phyloP scores from a whole-genome alignment of 768 basidiomycete species.

The Amanita fuliginea region DNA sequence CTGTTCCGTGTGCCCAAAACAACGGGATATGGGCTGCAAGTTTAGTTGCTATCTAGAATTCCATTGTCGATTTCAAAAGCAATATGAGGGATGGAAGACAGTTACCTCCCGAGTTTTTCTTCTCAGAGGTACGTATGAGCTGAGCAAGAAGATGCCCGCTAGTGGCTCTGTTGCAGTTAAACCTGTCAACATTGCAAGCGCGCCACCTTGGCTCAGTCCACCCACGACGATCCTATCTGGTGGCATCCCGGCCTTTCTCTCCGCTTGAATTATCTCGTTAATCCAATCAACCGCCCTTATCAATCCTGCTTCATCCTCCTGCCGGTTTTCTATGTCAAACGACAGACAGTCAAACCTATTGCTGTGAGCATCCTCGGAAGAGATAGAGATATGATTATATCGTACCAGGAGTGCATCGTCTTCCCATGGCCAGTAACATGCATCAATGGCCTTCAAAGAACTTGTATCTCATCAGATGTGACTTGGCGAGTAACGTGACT shows the following conservation, averaged over 20 bases:
- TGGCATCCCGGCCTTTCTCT: conserved; percentile 40
- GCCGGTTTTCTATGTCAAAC: conserved; percentile 29
- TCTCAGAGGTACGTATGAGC: conserved; percentile 51
- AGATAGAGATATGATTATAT: not conserved
- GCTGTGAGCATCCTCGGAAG: not conserved
- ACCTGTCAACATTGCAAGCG: conserved; percentile 45
- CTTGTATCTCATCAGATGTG: not conserved
- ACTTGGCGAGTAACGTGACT: conserved; percentile 10
- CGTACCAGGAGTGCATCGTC: conserved; percentile 40
- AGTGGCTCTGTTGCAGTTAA: conserved; percentile 38
- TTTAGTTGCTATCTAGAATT: conserved; percentile 34
- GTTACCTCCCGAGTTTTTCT: conserved; percentile 40
- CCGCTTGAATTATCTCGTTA: conserved; percentile 51
- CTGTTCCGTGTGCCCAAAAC: conserved; percentile 69
- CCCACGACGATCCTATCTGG: conserved; percentile 56
- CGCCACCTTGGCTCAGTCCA: conserved; percentile 65
- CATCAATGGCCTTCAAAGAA: conserved; percentile 15
- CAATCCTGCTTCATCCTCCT: conserved; percentile 51
- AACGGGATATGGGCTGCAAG: conserved; percentile 43
- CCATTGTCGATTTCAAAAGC: not conserved
- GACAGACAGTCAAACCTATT: conserved; percentile 46
- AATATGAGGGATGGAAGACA: not conserved
- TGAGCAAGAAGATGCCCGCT: conserved; percentile 48
- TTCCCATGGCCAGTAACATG: conserved; percentile 44
- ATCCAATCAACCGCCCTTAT: conserved; percentile 35